Evolutionary conservation across 345 rosid genomes (phyloP).

Genomic region (Euphorbia lathyris): DNA sequence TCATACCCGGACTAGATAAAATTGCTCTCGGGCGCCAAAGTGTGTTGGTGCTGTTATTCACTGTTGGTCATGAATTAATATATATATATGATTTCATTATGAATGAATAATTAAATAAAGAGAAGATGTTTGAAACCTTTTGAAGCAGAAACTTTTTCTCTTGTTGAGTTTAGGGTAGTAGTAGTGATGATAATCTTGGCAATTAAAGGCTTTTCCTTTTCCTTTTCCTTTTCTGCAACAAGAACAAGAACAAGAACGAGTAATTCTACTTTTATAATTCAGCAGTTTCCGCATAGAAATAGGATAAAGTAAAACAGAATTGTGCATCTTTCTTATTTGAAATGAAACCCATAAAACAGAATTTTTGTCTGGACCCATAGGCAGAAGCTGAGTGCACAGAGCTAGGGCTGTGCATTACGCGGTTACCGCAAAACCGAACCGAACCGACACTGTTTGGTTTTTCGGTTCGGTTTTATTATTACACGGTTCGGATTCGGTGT

Average conservation of each 20-base stretch:
- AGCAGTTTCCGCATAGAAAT: no score
- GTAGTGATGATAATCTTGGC: constrained; percentile 1
- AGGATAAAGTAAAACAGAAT: no score
- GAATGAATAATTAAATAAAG: background rate
- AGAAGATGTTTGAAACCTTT: constrained; percentile 14
- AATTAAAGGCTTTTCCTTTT: constrained; percentile 12
- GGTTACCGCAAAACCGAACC: no score
- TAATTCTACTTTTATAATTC: background rate
- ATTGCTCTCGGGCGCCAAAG: constrained; percentile 33
- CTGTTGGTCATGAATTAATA: background rate
- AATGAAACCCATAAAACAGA: no score
- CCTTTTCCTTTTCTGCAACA: constrained; percentile 26
- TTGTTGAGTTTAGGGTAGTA: background rate
- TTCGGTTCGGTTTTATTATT: no score
- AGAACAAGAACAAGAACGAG: background rate
- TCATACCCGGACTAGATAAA: constrained; percentile 37
- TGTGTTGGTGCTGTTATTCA: constrained; percentile 5
- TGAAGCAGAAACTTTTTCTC: constrained; percentile 5
- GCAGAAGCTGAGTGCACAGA: no score
- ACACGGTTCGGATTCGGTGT: no score
- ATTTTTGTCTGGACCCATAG: no score
- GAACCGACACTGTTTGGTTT: no score
- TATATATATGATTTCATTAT: no score
- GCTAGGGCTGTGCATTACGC: no score
- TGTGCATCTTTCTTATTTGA: no score